Base-by-base conservation (phyloP, 106 monocot species). In the Triglochin maritima region DNA sequence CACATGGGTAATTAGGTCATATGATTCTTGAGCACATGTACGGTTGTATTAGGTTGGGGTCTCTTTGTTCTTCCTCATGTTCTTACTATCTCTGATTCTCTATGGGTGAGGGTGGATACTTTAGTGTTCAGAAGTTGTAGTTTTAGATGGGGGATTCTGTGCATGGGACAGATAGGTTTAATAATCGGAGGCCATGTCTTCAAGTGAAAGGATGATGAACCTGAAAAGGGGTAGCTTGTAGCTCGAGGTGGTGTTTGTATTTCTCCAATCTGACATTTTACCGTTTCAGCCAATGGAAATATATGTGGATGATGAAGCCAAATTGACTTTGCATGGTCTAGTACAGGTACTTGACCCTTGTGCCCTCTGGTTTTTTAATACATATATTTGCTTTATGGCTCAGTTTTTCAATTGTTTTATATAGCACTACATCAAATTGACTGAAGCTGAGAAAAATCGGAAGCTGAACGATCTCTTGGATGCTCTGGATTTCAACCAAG, bases 221-320 rank as follows among this genome's bases (percentile, higher is more conserved):
- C 29, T 29, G 29, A 29, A 29, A 29, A 29, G 29, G 29, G 29
- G 29, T 29, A 66, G 46, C 74, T 75, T 82, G 82, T 81, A 69
- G 85, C 74, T 81, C 45, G 72, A 43, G 12, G 61, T 74, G 29
- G 29, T 29, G 29, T 29, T 69, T 78, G 72, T 74, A 73, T 29
- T 73, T 65, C 75, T 83, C 77, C 80, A 78, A 74, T 85, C 73
- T 86, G 49, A 76, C 69, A 71, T 77, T 86, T 59, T 80, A 76
- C 47, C 79, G 72, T 91, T 89, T 73, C 98, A 99, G 98, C 98
- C 98, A 2, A 99, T 99, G 98, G 98, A 99, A 83, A 99, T 99
- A 50, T 99, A 99, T 79, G 98, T 99, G 16, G 98, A 99, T 49
- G 98, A 99, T 79, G 98, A 99, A 63, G 92, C 98, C 50, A 99